Percentiles rank a stretch among this genome's conserved stretches.
Evolutionary conservation across 2,329 filamentous ascomycete species (phyloP).

Genomic region (Phaeosphaeria sp.): DNA sequence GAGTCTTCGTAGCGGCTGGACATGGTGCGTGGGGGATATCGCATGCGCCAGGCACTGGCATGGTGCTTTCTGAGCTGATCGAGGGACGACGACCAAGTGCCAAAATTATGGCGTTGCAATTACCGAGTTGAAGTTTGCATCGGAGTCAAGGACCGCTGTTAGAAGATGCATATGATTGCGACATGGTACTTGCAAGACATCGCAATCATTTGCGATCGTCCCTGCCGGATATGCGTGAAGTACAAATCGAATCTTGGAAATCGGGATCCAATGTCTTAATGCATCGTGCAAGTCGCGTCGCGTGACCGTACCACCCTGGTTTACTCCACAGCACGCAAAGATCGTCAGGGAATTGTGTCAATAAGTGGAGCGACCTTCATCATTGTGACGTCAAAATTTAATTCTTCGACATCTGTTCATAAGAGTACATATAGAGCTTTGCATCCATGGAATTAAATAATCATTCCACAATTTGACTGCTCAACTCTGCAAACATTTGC

Average conservation of each 20-base stretch:
- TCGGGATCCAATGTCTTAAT: not conserved
- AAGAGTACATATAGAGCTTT: not conserved
- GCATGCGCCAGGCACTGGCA: constrained; percentile 68
- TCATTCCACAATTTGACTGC: not conserved
- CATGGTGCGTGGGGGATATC: constrained; percentile 77
- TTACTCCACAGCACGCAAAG: not conserved
- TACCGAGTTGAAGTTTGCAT: constrained; percentile 21
- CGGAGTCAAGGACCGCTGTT: not conserved
- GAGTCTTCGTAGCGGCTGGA: constrained; percentile 73
- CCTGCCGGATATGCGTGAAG: not conserved
- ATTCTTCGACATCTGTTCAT: not conserved
- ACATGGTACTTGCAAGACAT: not conserved
- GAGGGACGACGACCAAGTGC: constrained; percentile 64
- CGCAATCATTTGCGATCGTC: not conserved
- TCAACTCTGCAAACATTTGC: not conserved
- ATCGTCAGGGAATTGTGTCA: constrained; percentile 1
- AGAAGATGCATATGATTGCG: not conserved
- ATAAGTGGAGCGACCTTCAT: constrained; percentile 3
- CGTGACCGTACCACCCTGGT: not conserved
- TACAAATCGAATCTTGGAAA: not conserved
- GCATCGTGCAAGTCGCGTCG: not conserved
- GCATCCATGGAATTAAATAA: not conserved
- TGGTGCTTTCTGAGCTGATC: constrained; percentile 74
- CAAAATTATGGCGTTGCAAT: constrained; percentile 62
- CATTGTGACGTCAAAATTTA: constrained; percentile 4